Conservation (phyloP, 306 rosid species). For the Sechiopsis laciniata region DNA sequence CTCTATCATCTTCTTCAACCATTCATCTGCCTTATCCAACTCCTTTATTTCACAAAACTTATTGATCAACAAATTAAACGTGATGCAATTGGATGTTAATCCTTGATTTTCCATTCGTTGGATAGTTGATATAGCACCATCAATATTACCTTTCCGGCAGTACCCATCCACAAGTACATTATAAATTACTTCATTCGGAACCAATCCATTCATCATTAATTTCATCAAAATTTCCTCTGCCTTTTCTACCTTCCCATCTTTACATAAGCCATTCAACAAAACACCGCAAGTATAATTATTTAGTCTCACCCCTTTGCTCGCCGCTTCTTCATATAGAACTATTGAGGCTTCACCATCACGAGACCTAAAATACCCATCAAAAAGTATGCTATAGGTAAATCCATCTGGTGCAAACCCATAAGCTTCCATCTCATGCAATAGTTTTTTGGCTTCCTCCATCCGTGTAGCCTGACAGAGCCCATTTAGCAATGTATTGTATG, state of each 20-base stretch:
- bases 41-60: constrained; percentile 50
- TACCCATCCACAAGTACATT: constrained; percentile 60
- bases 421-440: constrained; percentile 58
- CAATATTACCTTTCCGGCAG: constrained; percentile 49
- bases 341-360: constrained; percentile 31
- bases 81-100: constrained; percentile 46
- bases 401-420: constrained; percentile 45
- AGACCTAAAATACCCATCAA: constrained; percentile 38
- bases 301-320: constrained; percentile 29
- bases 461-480: constrained; percentile 52
- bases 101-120: constrained; percentile 51
- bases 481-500: constrained; percentile 58
- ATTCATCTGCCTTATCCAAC: constrained; percentile 58
- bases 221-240: constrained; percentile 53
- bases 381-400: constrained; percentile 38
- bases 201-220: constrained; percentile 39
- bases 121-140: constrained; percentile 35
- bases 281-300: constrained; percentile 42
- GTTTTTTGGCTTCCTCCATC: constrained; percentile 43
- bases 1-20: constrained; percentile 59
- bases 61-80: constrained; percentile 55
- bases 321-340: constrained; percentile 31
- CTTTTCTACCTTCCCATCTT: constrained; percentile 50
- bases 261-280: constrained; percentile 60
- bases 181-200: constrained; percentile 43